Evolutionary conservation across 2,329 filamentous ascomycete genomes (phyloP).

Genomic region (Celoporthe dispersa): DNA sequence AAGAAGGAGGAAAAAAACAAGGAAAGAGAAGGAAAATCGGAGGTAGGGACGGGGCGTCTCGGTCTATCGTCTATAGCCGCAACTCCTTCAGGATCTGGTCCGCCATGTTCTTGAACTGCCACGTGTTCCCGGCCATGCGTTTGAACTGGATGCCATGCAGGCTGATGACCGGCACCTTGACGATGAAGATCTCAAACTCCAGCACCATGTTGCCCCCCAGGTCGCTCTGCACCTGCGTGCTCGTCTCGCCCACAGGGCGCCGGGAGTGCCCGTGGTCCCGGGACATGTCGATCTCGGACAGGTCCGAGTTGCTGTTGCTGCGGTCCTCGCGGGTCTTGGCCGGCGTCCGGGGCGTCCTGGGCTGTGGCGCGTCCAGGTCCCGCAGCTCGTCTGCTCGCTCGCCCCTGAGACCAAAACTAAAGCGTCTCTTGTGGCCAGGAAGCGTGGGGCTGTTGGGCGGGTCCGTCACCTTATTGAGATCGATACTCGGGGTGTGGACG

Average conservation of each 20-base stretch:
- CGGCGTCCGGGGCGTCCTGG: conserved; percentile 52
- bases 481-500: conserved; percentile 86
- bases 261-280: conserved; percentile 50
- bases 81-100: conserved; percentile 91
- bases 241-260: conserved; percentile 79
- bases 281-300: conserved; percentile 70
- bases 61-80: conserved; percentile 61
- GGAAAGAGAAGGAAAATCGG: no score
- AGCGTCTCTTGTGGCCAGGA: conserved; percentile 72
- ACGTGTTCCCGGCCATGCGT: conserved; percentile 91
- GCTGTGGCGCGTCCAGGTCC: conserved; percentile 53
- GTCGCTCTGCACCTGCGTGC: conserved; percentile 88
- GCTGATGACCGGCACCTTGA: conserved; percentile 92
- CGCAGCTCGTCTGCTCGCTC: conserved; percentile 74
- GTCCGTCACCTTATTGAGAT: conserved; percentile 75
- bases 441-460: conserved; percentile 61
- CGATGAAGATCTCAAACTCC: conserved; percentile 94
- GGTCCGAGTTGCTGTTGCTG: conserved; percentile 86
- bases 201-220: conserved; percentile 82
- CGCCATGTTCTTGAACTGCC: conserved; percentile 99
- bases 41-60: background rate
- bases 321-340: conserved; percentile 58
- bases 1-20: no score
- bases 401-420: conserved; percentile 77
- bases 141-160: conserved; percentile 98